A percentile compares a stretch with the other conserved stretches of the same genome.
Conservation (phyloP, 2,329 filamentous ascomycete species). For the Neonectria hederae region DNA sequence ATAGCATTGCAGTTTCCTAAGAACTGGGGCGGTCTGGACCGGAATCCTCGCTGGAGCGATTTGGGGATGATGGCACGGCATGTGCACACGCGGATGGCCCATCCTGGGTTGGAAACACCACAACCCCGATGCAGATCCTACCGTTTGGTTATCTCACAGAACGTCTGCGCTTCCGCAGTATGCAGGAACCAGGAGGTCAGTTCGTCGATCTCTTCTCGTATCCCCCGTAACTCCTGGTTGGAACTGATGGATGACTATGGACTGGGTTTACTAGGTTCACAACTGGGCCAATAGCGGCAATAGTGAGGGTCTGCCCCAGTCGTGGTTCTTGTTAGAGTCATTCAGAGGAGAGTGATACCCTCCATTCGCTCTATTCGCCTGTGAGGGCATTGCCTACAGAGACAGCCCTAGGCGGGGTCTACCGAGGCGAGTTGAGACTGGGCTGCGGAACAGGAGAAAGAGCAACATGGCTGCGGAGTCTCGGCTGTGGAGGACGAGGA, state of each 20-base stretch:
- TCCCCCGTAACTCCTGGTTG: neutral
- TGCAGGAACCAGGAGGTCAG: neutral
- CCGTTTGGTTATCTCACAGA: neutral
- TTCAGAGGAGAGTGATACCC: neutral
- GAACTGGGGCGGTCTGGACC: neutral
- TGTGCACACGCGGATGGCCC: neutral
- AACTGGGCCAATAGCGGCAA: neutral
- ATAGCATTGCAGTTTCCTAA: neutral
- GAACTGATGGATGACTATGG: neutral
- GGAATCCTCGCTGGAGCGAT: neutral
- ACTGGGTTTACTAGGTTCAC: neutral
- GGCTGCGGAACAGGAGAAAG: neutral
- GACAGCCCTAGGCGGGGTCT: neutral
- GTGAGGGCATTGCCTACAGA: neutral
- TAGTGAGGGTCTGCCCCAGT: neutral
- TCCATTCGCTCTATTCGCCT: neutral
- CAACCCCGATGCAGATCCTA: slow-evolving; percentile 6
- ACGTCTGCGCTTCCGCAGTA: neutral
- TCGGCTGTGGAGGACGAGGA: neutral
- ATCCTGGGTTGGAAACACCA: slow-evolving; percentile 1
- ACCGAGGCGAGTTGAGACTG: neutral
- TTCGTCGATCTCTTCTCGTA: neutral
- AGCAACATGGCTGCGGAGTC: slow-evolving; percentile 2
- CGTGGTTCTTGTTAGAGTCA: neutral
- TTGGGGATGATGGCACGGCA: slow-evolving; percentile 1